These are phyloP conservation scores for Lactarius vividus DNA, from an alignment of 768 basidiomycete species.

Conservation along the genomic window DNA sequence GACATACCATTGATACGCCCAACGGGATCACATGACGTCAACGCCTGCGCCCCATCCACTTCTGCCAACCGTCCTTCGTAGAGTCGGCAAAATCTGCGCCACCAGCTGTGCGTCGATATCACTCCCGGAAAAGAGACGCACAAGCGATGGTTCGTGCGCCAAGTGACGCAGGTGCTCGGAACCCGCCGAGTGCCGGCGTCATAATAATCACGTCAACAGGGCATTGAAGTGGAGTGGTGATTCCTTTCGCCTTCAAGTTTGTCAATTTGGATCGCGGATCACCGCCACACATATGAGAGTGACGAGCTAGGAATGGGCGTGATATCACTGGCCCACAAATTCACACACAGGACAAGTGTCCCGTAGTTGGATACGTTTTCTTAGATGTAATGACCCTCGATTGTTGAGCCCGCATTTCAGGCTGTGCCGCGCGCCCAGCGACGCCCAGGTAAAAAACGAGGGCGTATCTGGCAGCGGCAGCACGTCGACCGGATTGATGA, in stretches of 20 bases:
- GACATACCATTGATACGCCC: conserved; percentile 64
- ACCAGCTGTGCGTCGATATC: conserved; percentile 68
- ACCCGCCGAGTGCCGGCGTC: neutral
- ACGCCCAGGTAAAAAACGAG: conserved; percentile 80
- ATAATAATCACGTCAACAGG: neutral
- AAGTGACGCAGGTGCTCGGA: conserved; percentile 62
- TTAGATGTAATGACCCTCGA: neutral
- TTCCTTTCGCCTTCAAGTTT: conserved; percentile 56
- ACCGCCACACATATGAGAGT: conserved; percentile 71
- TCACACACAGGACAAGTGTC: too few relatives aligned
- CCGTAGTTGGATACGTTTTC: too few relatives aligned
- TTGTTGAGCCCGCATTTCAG: too few relatives aligned
- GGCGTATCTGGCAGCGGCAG: conserved; percentile 71
- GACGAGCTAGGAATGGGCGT: neutral
- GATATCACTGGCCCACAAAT: too few relatives aligned
- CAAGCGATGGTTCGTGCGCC: conserved; percentile 95
- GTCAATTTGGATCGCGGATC: conserved; percentile 87
- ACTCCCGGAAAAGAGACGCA: conserved; percentile 70
- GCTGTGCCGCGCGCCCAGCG: too few relatives aligned
- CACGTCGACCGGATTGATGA: conserved; percentile 42
- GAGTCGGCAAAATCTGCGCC: conserved; percentile 86
- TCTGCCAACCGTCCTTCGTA: conserved; percentile 71
- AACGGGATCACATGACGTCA: conserved; percentile 81
- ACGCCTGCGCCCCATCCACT: conserved; percentile 36
- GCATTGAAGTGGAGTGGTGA: neutral